A percentile compares a stretch with the other conserved stretches of the same genome.
Evolutionary conservation across 116 monocot genomes (phyloP).

Genomic region (Cymodocea nodosa): DNA sequence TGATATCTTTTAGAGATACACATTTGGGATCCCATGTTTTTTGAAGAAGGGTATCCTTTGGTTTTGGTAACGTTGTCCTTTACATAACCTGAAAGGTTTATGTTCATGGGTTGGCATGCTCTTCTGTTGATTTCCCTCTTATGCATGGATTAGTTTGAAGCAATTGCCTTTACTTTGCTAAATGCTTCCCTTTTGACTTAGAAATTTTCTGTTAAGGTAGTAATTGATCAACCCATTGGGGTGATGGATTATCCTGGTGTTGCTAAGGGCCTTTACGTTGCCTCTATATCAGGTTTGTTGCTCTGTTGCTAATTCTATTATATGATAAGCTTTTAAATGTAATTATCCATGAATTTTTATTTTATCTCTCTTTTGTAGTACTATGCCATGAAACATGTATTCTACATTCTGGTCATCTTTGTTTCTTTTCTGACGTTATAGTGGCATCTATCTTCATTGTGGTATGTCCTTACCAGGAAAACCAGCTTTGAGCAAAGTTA

Average conservation of each 20-base stretch:
- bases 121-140: no score
- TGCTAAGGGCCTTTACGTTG: conserved; percentile 76
- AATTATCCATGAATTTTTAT: no score
- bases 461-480: conserved; percentile 36
- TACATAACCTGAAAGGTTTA: no score
- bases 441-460: conserved; percentile 6
- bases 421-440: background rate
- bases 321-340: no score
- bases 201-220: conserved; percentile 22
- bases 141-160: background rate
- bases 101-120: no score
- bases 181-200: background rate
- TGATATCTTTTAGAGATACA: no score
- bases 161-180: background rate
- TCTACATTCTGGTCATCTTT: background rate
- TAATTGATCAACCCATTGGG: conserved; percentile 70
- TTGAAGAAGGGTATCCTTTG: no score
- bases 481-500: conserved; percentile 72
- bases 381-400: no score
- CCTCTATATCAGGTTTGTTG: conserved; percentile 61
- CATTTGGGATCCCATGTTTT: no score
- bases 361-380: no score
- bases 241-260: conserved; percentile 76
- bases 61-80: no score
- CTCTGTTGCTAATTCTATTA: background rate